Evolutionary conservation across 495 filamentous ascomycete species (phyloP), one percentile per base, ranked within the genome.

Genomic region (Eremomyces bilateralis): DNA sequence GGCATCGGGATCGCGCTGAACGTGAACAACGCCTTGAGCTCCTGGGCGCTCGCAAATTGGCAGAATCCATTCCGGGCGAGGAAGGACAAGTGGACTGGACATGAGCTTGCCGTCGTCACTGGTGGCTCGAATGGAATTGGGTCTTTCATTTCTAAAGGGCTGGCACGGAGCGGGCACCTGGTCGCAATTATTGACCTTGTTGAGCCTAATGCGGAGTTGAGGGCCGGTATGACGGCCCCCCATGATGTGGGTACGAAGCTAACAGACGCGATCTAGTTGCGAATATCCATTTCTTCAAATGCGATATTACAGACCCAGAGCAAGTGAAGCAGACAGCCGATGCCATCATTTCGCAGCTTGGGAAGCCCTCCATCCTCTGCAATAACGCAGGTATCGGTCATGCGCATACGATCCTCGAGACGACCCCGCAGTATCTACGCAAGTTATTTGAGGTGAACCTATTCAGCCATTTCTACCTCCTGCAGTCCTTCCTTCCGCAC

Each of bases 91-190:
- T 49, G 59, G 36, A 31, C 48, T 34, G 50, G 57, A 32, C 42
- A 51, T 4, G 69, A 74, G 46, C 47, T 73, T 21, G 61, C 65
- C 3, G 52, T 74, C 17, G 34, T 74, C 13, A 74, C 69, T 0
- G 69, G 69, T 1, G 69, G 68, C 21, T 59, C 57, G 34, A 60
- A 57, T 33, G 69, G 69, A 20, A 69, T 74, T 34, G 69, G 69
- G 30, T 57, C 58, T 35, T 48, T 57, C 17, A 51, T 70, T 19
- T 53, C 60, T 39, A 48, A 61, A 13, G 53, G 54, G 22, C 54
- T 74, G 8, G 49, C 58, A 1, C 43, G 43, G n/a, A 51, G 50
- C 8, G 62, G 65, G 13, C 46, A 64, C 33, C 60, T 53, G 4
- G 61, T 71, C 4, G 49, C 63, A 6, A 61, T 71, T 34, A 22